Base-by-base conservation (phyloP, 2,329 filamentous ascomycete species). In the Colletotrichum sp. region DNA sequence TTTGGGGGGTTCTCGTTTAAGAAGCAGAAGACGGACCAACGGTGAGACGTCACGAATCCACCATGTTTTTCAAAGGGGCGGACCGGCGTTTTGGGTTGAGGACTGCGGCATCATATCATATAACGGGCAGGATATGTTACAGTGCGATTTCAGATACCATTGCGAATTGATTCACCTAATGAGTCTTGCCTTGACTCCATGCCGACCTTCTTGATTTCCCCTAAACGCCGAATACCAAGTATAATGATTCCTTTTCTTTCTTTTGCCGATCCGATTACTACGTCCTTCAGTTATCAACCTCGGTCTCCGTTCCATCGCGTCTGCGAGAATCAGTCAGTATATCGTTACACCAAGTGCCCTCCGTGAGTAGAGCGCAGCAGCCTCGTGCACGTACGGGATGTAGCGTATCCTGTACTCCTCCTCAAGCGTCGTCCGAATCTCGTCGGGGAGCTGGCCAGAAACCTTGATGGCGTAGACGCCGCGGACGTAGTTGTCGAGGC, bases 381-480 rank as follows among this genome's bases (percentile, higher is more conserved):
- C 22, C 8, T 9, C 22, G 36, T 13, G 39, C 6, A 68, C 91
- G 80, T 84, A 93, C 89, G 93, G 92, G 77, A 94, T 93, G 79
- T 94, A 93, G 82, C 89, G 88, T 83, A 93, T 87, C 80, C 91
- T 87, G 77, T 90, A 90, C 81, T 93, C 91, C 72, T 93, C 91
- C 81, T 93, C 90, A 73, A 94, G 86, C 60, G 88, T 86, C 27
- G 88, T 86, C 61, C 91, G 86, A 55, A 94, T 88, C 77, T 94
- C 93, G 78, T 94, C 92, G 7, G 93, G 92, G 75, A 94, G 85
- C 82, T 95, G 92, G 22, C 97, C 97, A 36, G 94, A 95, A 28
- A 99, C 97, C 87, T 98, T 98, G 71, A 96, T 94, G 22, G 97
- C 97, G 86, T 99, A 99, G 74, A 97, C 93, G 70, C 97, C 97